A percentile compares a stretch with the other conserved stretches of the same genome.
Evolutionary conservation across 2,329 filamentous ascomycete genomes (phyloP).

Genomic region (Phaeophleospora eucalypticola): DNA sequence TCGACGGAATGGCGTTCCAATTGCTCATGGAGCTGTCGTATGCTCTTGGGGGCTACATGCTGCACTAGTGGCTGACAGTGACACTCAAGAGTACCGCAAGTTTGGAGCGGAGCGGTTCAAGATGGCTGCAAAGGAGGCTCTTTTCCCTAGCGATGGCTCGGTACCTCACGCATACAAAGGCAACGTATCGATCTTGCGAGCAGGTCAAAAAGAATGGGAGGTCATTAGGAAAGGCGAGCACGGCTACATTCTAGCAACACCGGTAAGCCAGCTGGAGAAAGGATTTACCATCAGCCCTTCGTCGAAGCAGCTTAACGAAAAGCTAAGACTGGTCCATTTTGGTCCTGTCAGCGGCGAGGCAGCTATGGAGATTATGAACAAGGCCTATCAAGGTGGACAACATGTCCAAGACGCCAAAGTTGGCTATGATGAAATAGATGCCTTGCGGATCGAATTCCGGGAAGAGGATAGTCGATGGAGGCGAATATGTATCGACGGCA

Average conservation of each 20-base stretch:
- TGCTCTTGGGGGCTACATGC: constrained; percentile 89
- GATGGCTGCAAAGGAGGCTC: constrained; percentile 74
- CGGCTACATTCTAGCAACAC: constrained; percentile 70
- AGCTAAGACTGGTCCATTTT: constrained; percentile 70
- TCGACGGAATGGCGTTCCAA: constrained; percentile 26
- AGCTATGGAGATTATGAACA: constrained; percentile 72
- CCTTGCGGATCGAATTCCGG: constrained; percentile 60
- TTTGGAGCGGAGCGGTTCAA: constrained; percentile 75
- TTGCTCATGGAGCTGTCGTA: constrained; percentile 71
- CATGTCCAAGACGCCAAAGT: constrained; percentile 57
- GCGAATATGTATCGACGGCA: constrained; percentile 86
- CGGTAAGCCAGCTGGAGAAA: constrained; percentile 78
- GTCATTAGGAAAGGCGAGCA: constrained; percentile 49
- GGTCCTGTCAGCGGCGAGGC: constrained; percentile 60
- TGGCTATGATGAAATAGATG: constrained; percentile 66
- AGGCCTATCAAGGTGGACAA: constrained; percentile 54
- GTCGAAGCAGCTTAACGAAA: constrained; percentile 65
- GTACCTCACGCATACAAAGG: constrained; percentile 56
- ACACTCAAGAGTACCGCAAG: constrained; percentile 74
- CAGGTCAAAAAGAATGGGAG: constrained; percentile 28
- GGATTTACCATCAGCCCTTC: constrained; percentile 76
- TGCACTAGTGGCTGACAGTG: constrained; percentile 82
- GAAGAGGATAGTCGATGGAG: constrained; percentile 74
- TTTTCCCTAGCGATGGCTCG: constrained; percentile 55
- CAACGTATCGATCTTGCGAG: constrained; percentile 43